phyloP scores from a whole-genome alignment of 805 yeast species.

The Sugiyamaella floridensis region DNA sequence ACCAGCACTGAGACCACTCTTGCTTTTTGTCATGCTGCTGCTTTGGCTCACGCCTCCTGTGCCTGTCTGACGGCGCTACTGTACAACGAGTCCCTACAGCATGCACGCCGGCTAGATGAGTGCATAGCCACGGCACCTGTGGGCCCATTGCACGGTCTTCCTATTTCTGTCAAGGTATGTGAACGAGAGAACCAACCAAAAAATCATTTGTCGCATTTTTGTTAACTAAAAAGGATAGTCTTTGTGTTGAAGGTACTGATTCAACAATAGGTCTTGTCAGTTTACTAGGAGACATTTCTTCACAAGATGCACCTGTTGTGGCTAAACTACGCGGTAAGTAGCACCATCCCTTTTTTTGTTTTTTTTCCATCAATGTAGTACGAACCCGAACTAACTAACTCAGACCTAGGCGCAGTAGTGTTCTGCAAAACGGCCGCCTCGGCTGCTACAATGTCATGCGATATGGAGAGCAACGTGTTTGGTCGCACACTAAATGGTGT shows the following conservation, averaged over 20 bases:
- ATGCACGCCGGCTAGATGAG: slow-evolving; percentile 50
- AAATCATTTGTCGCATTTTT: too few relatives aligned
- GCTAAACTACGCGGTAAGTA: neutral
- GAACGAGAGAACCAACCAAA: too few relatives aligned
- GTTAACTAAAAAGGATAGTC: neutral
- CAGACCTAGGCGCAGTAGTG: neutral
- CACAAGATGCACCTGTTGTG: neutral
- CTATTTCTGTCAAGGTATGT: slow-evolving; percentile 48
- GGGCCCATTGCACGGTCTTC: slow-evolving; percentile 63
- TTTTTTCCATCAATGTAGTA: too few relatives aligned
- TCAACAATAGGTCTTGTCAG: slow-evolving; percentile 1
- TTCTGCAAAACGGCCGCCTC: neutral
- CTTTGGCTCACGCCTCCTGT: slow-evolving; percentile 29
- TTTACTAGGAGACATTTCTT: neutral
- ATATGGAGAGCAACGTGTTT: neutral
- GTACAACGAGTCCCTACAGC: slow-evolving; percentile 49
- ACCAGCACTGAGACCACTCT: slow-evolving; percentile 34
- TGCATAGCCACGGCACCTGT: slow-evolving; percentile 42
- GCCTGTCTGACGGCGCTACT: slow-evolving; percentile 36
- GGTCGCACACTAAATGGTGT: neutral
- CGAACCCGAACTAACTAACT: neutral
- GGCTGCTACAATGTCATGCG: neutral
- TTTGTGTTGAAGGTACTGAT: slow-evolving; percentile 3
- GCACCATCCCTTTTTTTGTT: neutral
- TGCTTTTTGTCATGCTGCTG: slow-evolving; percentile 52